Conservation (phyloP, 208 protist genomes). For the Trypanosoma boissoni region DNA sequence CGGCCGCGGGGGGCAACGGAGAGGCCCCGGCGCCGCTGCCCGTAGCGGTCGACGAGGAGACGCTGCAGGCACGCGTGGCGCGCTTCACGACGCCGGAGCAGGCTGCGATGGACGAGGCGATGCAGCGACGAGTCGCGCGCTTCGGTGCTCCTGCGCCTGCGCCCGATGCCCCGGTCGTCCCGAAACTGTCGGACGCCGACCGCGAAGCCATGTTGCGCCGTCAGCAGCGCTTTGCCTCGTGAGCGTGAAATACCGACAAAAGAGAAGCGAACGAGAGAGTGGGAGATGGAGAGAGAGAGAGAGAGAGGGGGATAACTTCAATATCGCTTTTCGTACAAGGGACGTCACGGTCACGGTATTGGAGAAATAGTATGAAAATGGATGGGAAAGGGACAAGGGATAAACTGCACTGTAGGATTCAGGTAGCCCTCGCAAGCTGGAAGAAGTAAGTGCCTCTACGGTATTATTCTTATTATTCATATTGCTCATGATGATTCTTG, state of each 20-base stretch:
- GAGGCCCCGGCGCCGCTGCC: slow-evolving; percentile 20
- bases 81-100: slow-evolving; percentile 46
- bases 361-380: no score
- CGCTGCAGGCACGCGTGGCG: slow-evolving; percentile 51
- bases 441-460: no score
- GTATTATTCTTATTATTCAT: no score
- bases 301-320: no score
- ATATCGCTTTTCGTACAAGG: no score
- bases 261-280: not conserved
- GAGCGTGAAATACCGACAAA: not conserved
- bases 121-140: slow-evolving; percentile 25
- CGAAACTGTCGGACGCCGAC: slow-evolving; percentile 43
- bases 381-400: no score
- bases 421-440: no score
- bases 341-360: no score
- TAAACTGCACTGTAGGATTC: no score
- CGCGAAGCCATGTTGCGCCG: slow-evolving; percentile 41
- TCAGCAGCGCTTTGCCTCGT: slow-evolving; percentile 41
- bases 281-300: no score
- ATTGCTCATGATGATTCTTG: no score
- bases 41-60: slow-evolving; percentile 55
- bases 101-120: slow-evolving; percentile 15
- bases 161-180: not conserved
- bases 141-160: slow-evolving; percentile 19
- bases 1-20: not conserved